Evolutionary conservation across 805 yeast species (phyloP), one percentile per base, ranked within the genome.

Genomic region (Cyberlindnera xishuangbannaensis): DNA sequence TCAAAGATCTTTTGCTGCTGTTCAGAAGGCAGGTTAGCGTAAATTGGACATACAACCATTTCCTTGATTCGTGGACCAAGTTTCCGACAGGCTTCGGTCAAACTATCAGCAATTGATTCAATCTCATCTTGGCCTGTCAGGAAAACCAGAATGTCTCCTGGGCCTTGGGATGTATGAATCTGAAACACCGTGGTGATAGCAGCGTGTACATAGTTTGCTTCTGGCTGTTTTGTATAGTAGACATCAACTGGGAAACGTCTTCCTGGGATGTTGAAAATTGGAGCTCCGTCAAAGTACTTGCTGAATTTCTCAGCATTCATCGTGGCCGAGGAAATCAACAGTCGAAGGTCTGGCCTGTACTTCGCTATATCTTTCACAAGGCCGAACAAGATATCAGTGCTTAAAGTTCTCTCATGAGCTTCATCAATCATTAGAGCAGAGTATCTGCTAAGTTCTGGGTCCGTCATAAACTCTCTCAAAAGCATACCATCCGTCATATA

Each of bases 401-500:
- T 79, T 25, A 90, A 64, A 0, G 97, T 92, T 37, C 98, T 69
- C 55, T 92, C 98, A 54, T 92, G 98, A 0, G 98, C 98, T 58
- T 90, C 98, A 59, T 90, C 98, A 30, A 90, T 79, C 82, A 90
- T 87, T 36, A 90, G 67, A 1, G 83, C 95, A 2, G 92, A 74
- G 52, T 88, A 90, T 2, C 59, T 62, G 1, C 67, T 58, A 25
- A 88, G 58, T 27, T 73, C 73, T 0, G 94, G 84, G 53, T 88
- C 97, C 1, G 71, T 64, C 21, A 88, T 59, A 44, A 85, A 80
- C 58, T 92, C 98, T 38, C 96, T 62, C 21, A 88, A 64, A 15
- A 92, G 66, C 86, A 87, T 84, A 69, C 98, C 98, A 57, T 92
- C 98, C 0, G 98, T 92, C 74, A 88, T 73, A 58, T 92, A 92